Evolutionary conservation across 495 filamentous ascomycete species (phyloP), one percentile per base, ranked within the genome.

Genomic region (Chaetomium tenue): DNA sequence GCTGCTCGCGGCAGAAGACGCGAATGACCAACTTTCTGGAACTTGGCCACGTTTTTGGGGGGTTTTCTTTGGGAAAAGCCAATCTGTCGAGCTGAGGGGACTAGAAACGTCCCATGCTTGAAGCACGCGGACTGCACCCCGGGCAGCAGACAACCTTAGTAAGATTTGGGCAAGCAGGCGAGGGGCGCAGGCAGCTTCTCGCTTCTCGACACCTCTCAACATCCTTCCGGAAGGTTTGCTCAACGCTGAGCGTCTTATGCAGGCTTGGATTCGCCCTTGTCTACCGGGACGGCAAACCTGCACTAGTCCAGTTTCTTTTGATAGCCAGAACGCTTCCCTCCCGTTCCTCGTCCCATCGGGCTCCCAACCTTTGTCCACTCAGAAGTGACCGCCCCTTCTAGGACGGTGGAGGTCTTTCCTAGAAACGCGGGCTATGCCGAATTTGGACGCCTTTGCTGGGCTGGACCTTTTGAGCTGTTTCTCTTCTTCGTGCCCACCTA

Each of bases 401-500:
- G 2, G 26, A 23, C 18, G 18, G 60, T 12, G 54, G 54, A 64
- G 65, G 58, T 37, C 58, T 22, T 39, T 50, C 48, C 50, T 56
- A 48, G 60, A 54, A 33, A 44, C 23, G 13, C 57, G 22, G 61
- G 52, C 65, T 72, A 68, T 63, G 47, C 70, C 65, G 47, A 30
- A 68, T 72, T 60, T 57, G 65, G 62, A 60, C 42, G 42, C 58
- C 25, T 44, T 42, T 64, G 61, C 52, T 70, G 58, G 58, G 51
- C 58, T 64, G 40, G 59, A 42, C 46, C 22, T 50, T 22, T 55
- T 59, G 59, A 39, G 63, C 60, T 59, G 22, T 39, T 54, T 30
- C 40, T 26, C 40, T 54, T 26, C 40, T 54, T 52, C 48, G 16
- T 44, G 62, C 13, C 11, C 7, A 11, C 26, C 23, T 64, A 52